These are phyloP conservation scores for Starmerella cellae DNA, from an alignment of 805 yeast species.

Conservation along the genomic window DNA sequence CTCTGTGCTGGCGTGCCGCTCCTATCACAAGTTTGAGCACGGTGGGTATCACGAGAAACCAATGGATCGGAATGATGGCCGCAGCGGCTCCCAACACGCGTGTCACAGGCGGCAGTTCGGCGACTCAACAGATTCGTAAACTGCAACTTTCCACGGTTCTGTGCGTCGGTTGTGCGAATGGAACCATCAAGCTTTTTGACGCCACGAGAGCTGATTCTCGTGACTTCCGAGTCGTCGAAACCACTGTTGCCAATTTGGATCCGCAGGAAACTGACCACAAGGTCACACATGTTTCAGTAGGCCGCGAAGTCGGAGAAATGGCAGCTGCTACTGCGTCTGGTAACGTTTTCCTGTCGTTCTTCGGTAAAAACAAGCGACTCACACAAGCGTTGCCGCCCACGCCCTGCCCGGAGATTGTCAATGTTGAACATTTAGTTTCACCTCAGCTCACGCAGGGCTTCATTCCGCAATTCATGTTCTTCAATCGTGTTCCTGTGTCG, in stretches of 20 bases:
- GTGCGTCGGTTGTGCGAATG: constrained; percentile 60
- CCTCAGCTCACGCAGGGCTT: constrained; percentile 43
- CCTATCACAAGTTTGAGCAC: constrained; percentile 46
- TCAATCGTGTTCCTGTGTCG: constrained; percentile 39
- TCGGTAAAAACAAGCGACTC: constrained; percentile 38
- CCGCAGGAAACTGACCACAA: constrained; percentile 31
- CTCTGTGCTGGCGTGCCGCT: constrained; percentile 67
- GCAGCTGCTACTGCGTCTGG: constrained; percentile 57
- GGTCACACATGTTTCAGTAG: constrained; percentile 53
- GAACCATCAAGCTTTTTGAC: constrained; percentile 69
- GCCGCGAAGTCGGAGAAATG: constrained; percentile 64
- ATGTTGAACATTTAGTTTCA: constrained; percentile 44
- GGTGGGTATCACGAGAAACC: constrained; percentile 43
- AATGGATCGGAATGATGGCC: constrained; percentile 70
- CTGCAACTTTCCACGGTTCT: constrained; percentile 42
- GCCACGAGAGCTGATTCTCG: constrained; percentile 62
- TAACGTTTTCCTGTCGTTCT: constrained; percentile 62
- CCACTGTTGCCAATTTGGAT: constrained; percentile 36
- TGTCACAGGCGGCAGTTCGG: constrained; percentile 71
- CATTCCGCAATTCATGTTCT: constrained; percentile 40
- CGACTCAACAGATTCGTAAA: constrained; percentile 36
- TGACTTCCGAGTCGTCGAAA: constrained; percentile 45
- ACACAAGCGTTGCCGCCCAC: constrained; percentile 13
- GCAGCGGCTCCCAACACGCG: constrained; percentile 36
- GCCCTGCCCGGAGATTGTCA: constrained; percentile 23